These are phyloP conservation scores for Amaranthus palmeri DNA, from an alignment of 148 eudicot species.

Conservation along the genomic window DNA sequence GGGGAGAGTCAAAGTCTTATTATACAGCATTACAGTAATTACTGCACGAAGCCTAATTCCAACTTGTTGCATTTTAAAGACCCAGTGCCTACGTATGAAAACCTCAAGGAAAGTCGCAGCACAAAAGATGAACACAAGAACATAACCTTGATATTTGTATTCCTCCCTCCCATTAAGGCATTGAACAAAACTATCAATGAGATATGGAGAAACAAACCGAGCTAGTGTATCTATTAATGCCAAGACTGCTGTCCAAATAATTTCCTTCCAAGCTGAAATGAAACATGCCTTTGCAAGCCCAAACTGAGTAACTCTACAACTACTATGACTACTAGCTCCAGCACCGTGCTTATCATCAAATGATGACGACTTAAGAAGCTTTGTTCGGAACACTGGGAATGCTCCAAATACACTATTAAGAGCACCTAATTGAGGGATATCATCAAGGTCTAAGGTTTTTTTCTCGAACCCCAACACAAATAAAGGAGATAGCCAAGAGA, in stretches of 20 bases:
- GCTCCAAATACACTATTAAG: slow-evolving; percentile 5
- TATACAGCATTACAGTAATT: slow-evolving; percentile 9
- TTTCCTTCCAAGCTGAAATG: slow-evolving; percentile 10
- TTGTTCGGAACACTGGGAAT: slow-evolving; percentile 6
- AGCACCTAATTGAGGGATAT: slow-evolving; percentile 13
- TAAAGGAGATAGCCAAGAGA: slow-evolving; percentile 16
- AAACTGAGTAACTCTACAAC: background rate
- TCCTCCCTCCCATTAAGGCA: slow-evolving; percentile 5
- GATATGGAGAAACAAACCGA: slow-evolving; percentile 17
- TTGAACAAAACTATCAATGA: slow-evolving; percentile 17
- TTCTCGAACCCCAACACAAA: background rate
- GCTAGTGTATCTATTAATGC: background rate
- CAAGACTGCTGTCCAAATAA: slow-evolving; percentile 14
- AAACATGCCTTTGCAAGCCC: slow-evolving; percentile 7
- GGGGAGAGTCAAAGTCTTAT: slow-evolving; percentile 13
- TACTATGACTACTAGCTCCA: background rate
- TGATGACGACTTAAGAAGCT: slow-evolving; percentile 1
- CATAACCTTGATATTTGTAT: slow-evolving; percentile 1
- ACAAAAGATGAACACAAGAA: background rate
- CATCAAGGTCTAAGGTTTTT: slow-evolving; percentile 8
- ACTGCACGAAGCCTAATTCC: slow-evolving; percentile 19
- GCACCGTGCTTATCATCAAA: background rate
- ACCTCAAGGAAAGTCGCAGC: background rate
- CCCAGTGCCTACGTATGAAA: background rate
- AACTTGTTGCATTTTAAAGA: slow-evolving; percentile 12